These are phyloP conservation scores for Neoarthrinium moseri DNA, from an alignment of 2,329 filamentous ascomycete species.

Conservation along the genomic window DNA sequence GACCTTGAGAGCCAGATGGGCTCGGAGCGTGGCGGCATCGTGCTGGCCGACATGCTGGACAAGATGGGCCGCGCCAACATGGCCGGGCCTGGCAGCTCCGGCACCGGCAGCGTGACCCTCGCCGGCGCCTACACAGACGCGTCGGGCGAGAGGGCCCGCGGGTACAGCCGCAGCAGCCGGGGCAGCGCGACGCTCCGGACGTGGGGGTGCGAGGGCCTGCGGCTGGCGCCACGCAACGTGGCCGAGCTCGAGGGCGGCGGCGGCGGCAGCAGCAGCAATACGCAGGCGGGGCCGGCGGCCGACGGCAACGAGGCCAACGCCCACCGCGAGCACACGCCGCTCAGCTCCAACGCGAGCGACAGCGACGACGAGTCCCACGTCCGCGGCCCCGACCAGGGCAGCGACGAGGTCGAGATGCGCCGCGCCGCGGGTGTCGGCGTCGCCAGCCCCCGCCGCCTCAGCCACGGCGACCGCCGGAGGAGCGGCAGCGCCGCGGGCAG, in stretches of 20 bases:
- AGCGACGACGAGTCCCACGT: no score
- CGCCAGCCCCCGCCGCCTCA: background rate
- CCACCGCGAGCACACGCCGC: no score
- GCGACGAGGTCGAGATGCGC: no score
- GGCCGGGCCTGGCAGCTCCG: no score
- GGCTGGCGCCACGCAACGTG: background rate
- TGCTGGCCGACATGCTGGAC: conserved; percentile 10
- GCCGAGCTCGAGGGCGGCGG: background rate
- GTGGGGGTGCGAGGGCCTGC: background rate
- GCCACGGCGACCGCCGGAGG: background rate
- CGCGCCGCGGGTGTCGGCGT: background rate
- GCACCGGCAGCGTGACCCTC: no score
- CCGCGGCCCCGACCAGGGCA: no score
- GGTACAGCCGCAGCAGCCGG: no score
- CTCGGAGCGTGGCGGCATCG: conserved; percentile 1
- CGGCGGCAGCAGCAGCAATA: background rate
- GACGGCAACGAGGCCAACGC: no score
- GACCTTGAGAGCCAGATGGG: conserved; percentile 10
- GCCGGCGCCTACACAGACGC: no score
- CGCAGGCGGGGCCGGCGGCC: no score
- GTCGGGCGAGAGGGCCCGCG: no score
- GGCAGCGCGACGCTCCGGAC: background rate
- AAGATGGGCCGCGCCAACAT: conserved; percentile 10
- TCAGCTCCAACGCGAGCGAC: no score
- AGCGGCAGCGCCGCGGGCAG: background rate